Evolutionary conservation across 257 asterid genomes (phyloP).

Genomic region (Schizonepeta tenuifolia): DNA sequence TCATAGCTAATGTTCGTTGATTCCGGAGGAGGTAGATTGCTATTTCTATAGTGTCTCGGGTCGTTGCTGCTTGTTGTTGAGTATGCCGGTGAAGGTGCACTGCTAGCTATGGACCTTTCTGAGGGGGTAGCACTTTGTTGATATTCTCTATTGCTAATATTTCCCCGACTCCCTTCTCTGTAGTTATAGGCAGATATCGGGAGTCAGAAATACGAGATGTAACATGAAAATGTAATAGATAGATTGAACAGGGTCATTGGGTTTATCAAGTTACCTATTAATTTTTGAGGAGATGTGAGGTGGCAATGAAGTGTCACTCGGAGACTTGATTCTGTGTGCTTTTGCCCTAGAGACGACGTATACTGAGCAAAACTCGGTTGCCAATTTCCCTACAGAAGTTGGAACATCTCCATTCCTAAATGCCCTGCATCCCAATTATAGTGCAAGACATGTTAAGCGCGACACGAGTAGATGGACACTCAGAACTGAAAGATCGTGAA

Average conservation of each 20-base stretch:
- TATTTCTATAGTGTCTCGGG: constrained; percentile 18
- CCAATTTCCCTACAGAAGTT: constrained; percentile 49
- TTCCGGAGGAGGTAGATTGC: constrained; percentile 32
- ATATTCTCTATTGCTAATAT: background rate
- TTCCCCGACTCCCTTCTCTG: constrained; percentile 46
- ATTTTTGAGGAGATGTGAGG: constrained; percentile 18
- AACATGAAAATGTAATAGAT: background rate
- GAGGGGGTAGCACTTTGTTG: constrained; percentile 15
- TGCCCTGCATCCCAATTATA: constrained; percentile 49
- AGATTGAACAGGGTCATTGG: background rate
- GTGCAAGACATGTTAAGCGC: background rate
- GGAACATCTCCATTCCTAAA: constrained; percentile 63
- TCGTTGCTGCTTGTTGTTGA: constrained; percentile 27
- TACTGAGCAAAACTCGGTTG: constrained; percentile 68
- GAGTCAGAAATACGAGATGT: background rate
- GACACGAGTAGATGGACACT: too few species aligned
- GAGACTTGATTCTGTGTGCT: constrained; percentile 46
- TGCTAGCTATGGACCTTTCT: constrained; percentile 26
- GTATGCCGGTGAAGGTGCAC: constrained; percentile 35
- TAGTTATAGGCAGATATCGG: constrained; percentile 5
- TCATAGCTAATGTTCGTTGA: constrained; percentile 39
- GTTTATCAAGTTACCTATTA: background rate
- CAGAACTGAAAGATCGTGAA: background rate
- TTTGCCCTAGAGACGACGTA: constrained; percentile 55
- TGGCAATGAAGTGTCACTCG: constrained; percentile 42